Conservation (phyloP, 129 eudicot genomes). For the Flaveria bidentis region DNA sequence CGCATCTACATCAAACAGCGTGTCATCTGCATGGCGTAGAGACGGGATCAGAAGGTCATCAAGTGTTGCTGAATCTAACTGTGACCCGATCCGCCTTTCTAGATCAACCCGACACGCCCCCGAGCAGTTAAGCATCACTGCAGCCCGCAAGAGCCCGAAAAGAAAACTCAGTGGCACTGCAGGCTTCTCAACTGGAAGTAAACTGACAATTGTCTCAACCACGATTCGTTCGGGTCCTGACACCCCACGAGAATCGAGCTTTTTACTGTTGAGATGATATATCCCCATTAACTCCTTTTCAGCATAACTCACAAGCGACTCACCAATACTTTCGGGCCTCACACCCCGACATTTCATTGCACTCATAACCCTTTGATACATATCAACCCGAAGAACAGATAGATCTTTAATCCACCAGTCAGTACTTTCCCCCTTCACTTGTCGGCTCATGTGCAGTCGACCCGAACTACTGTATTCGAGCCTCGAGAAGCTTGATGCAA, state of each 20-base stretch:
- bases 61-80: constrained; percentile 80
- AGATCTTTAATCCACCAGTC: constrained; percentile 99
- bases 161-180: constrained; percentile 78
- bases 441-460: constrained; percentile 83
- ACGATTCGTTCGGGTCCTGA: constrained; percentile 57
- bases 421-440: constrained; percentile 58
- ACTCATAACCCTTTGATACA: constrained; percentile 77
- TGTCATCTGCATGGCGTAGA: constrained; percentile 72
- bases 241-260: constrained; percentile 37
- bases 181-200: constrained; percentile 82
- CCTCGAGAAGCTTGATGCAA: constrained; percentile 88
- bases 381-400: constrained; percentile 74
- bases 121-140: constrained; percentile 75
- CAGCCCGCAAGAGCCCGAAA: constrained; percentile 81
- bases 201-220: constrained; percentile 74
- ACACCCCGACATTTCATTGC: constrained; percentile 98
- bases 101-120: constrained; percentile 74
- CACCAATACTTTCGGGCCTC: constrained; percentile 88
- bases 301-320: constrained; percentile 80
- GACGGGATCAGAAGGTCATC: constrained; percentile 98
- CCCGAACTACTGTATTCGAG: constrained; percentile 95
- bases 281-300: constrained; percentile 62
- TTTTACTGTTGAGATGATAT: constrained; percentile 40
- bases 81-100: constrained; percentile 93
- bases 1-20: constrained; percentile 84